Evolutionary conservation across 495 filamentous ascomycete genomes (phyloP), one percentile per base, ranked within the genome.

Genomic region (Margaritispora aquatica): DNA sequence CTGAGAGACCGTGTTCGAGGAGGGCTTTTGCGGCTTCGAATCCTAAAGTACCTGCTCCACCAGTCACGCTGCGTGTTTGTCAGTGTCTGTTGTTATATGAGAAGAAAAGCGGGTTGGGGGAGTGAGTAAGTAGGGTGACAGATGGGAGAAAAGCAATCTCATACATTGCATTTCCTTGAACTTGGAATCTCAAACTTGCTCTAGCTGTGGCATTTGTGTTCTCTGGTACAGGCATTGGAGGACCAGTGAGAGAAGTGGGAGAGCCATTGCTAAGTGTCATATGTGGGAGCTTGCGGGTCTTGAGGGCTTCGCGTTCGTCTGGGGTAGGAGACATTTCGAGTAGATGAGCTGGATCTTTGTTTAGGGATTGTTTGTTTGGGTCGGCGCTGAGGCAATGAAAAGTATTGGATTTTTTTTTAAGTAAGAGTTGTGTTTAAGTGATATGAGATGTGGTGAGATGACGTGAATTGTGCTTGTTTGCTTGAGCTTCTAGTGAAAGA

Each of bases 41-140:
- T 2, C 80, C 88, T 8, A 91, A 75, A n/a, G 77, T 83, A 1
- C 88, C 87, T 27, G 84, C 78, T 49, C 88, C 86, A 20, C 88
- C 88, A 23, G 88, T 88, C 26, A 90, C 80, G 51, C 63, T 66
- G 21, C n/a, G n/a, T 8, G n/a, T 7, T 19, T n/a, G 4, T 36
- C 22, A 54, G 7, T 54, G 34, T 47, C 7, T 10, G 23, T 23
- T n/a, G 23, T 19, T 38, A 8, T 53, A 24, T 34, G 17, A 13
- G 47, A n/a, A n/a, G n/a, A n/a, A n/a, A n/a, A n/a, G n/a, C n/a
- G 22, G 51, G 53, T 44, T 23, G 41, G 51, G 19, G n/a, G n/a
- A n/a, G n/a, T n/a, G n/a, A n/a, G n/a, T n/a, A n/a, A n/a, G n/a
- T n/a, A n/a, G n/a, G n/a, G n/a, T n/a, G n/a, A n/a, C n/a, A n/a